These are phyloP conservation scores for Trichoderma koningiopsis DNA, from an alignment of 2,329 filamentous ascomycete genomes.

Conservation along the genomic window DNA sequence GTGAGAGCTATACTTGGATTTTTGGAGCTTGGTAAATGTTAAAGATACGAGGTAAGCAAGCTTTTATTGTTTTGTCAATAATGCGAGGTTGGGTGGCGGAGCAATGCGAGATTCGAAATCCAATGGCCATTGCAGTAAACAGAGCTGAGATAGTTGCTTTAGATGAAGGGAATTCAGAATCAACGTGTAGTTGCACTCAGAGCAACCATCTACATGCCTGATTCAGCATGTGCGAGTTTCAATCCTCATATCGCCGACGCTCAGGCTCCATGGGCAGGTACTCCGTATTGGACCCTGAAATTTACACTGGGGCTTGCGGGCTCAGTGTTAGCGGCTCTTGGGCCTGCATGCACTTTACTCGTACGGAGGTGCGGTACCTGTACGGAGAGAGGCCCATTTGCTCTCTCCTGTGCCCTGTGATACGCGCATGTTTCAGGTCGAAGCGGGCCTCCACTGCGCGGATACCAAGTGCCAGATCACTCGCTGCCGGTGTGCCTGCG, in stretches of 20 bases:
- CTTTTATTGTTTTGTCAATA: neutral
- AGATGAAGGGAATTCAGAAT: neutral
- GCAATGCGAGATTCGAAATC: neutral
- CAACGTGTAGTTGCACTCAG: neutral
- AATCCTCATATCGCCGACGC: neutral
- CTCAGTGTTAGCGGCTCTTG: neutral
- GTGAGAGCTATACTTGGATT: neutral
- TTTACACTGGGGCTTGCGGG: neutral
- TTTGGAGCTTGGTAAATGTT: neutral
- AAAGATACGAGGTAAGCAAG: neutral
- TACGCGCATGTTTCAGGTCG: slow-evolving; percentile 20
- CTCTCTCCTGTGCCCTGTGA: neutral
- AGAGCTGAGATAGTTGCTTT: neutral
- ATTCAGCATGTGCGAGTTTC: neutral
- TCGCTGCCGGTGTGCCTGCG: neutral
- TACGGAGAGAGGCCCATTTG: neutral
- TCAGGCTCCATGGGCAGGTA: neutral
- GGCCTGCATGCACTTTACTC: slow-evolving; percentile 3
- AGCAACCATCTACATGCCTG: neutral
- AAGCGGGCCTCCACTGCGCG: neutral
- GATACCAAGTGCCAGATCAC: neutral
- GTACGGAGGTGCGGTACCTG: neutral
- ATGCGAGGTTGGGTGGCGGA: neutral
- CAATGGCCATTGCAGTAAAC: neutral
- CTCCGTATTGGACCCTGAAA: neutral